Evolutionary conservation across 495 filamentous ascomycete species (phyloP).

Genomic region (Talaromyces ruber): DNA sequence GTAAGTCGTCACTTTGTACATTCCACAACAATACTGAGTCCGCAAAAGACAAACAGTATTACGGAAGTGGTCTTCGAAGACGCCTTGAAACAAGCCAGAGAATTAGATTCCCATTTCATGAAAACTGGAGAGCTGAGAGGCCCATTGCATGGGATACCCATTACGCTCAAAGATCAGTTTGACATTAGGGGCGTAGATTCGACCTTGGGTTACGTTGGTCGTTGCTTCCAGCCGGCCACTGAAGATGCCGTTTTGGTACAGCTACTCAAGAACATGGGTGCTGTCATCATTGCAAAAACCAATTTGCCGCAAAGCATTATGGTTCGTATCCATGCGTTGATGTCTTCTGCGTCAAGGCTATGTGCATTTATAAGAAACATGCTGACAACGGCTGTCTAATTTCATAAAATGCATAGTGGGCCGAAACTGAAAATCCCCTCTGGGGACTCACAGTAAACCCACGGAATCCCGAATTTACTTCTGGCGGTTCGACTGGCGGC

Average conservation of each 20-base stretch:
- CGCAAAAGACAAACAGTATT: slow-evolving; percentile 46
- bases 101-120: slow-evolving; percentile 43
- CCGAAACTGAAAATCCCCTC: slow-evolving; percentile 46
- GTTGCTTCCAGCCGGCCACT: slow-evolving; percentile 39
- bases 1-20: slow-evolving; percentile 15
- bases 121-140: slow-evolving; percentile 40
- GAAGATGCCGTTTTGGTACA: slow-evolving; percentile 40
- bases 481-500: slow-evolving; percentile 57
- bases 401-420: slow-evolving; percentile 21
- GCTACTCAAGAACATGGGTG: slow-evolving; percentile 37
- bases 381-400: slow-evolving; percentile 14
- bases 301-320: slow-evolving; percentile 49
- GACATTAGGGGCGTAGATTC: slow-evolving; percentile 51
- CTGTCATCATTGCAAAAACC: slow-evolving; percentile 53
- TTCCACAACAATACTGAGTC: not conserved
- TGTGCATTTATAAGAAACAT: slow-evolving; percentile 14
- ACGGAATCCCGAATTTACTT: slow-evolving; percentile 33
- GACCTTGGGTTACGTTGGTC: slow-evolving; percentile 51
- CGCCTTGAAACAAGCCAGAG: slow-evolving; percentile 47
- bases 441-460: slow-evolving; percentile 46
- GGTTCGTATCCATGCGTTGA: slow-evolving; percentile 16
- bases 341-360: not conserved
- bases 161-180: slow-evolving; percentile 61
- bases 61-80: slow-evolving; percentile 57
- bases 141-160: slow-evolving; percentile 57